Percentiles rank a stretch among this genome's conserved stretches.
These are phyloP conservation scores for Leishmania mexicana DNA, from an alignment of 208 protist genomes.

Conservation along the genomic window DNA sequence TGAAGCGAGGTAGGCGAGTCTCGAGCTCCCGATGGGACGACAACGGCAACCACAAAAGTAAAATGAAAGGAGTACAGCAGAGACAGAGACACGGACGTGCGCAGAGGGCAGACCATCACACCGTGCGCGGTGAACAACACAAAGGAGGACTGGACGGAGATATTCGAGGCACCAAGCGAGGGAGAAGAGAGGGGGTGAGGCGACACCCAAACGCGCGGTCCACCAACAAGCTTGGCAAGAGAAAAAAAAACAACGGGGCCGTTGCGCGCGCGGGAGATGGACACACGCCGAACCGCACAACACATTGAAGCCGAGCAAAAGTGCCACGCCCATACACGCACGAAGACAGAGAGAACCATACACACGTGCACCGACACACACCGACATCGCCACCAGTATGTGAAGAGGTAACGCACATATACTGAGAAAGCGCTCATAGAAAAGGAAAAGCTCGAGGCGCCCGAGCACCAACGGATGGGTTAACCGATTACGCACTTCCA, in stretches of 20 bases:
- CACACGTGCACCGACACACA: background rate
- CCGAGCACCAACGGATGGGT: background rate
- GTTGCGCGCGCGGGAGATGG: background rate
- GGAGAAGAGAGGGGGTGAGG: background rate
- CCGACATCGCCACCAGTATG: background rate
- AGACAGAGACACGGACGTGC: background rate
- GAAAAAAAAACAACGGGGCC: background rate
- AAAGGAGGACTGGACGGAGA: no score
- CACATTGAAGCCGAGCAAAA: background rate
- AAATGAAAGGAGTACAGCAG: background rate
- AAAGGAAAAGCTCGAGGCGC: background rate
- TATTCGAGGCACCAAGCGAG: background rate
- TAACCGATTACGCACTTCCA: background rate
- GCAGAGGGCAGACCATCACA: background rate
- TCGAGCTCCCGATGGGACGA: background rate
- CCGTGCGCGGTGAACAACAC: no score
- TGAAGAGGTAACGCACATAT: background rate
- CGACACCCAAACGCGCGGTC: background rate
- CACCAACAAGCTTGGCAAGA: background rate
- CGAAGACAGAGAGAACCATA: background rate
- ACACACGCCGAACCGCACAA: background rate
- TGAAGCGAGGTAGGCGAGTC: background rate
- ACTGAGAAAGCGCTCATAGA: background rate
- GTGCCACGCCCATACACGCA: background rate
- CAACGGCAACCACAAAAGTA: no score